Evolutionary conservation across 495 filamentous ascomycete species (phyloP).

Genomic region (Podospora didyma): DNA sequence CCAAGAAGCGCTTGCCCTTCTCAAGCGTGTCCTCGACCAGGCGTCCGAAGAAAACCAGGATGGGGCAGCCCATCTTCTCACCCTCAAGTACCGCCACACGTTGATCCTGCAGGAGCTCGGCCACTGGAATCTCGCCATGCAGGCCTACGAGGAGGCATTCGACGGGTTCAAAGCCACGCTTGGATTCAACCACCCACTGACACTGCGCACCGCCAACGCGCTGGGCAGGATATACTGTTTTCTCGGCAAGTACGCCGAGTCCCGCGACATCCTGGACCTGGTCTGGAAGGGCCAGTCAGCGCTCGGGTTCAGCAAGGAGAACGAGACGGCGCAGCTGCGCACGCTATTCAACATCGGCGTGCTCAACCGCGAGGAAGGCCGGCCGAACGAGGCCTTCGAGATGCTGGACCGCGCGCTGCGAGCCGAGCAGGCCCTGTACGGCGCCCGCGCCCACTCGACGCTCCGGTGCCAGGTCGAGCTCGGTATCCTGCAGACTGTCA

Average conservation of each 20-base stretch:
- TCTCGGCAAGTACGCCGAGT: not conserved
- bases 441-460: not conserved
- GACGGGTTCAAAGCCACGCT: not conserved
- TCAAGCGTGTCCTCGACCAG: not conserved
- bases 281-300: not conserved
- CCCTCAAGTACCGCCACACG: constrained; percentile 3
- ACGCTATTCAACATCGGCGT: constrained; percentile 5
- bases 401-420: not conserved
- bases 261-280: not conserved
- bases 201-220: constrained; percentile 7
- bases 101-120: constrained; percentile 3
- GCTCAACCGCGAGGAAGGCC: constrained; percentile 3
- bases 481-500: not conserved
- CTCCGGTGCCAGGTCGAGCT: constrained; percentile 1
- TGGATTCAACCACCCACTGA: constrained; percentile 2
- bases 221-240: constrained; percentile 3
- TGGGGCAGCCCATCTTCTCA: not conserved
- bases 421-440: not conserved
- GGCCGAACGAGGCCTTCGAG: not conserved
- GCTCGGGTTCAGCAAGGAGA: constrained; percentile 3
- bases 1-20: not conserved
- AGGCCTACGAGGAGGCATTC: not conserved
- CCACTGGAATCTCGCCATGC: not conserved
- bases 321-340: constrained; percentile 5
- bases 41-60: not conserved